phyloP scores from a whole-genome alignment of 1,139 yeast genomes.

The Pichia kudriavzevii region DNA sequence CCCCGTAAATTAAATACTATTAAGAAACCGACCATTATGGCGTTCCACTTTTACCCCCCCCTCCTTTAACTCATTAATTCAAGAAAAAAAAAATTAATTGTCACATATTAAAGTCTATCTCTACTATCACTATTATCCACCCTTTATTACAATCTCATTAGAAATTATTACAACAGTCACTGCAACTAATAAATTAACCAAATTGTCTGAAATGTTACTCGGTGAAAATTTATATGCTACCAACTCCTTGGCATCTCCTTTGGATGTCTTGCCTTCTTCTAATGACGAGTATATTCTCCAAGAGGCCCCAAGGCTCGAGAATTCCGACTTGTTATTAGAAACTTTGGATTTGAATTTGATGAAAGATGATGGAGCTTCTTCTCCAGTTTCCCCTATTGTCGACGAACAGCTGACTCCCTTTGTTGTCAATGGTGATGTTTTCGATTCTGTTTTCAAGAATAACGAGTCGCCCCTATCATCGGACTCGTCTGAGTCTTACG shows the following conservation, averaged over 20 bases:
- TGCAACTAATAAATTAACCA: slow-evolving; percentile 4
- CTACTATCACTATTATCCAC: background rate
- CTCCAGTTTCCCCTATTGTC: slow-evolving; percentile 14
- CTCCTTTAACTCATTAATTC: background rate
- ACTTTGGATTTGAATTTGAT: slow-evolving; percentile 10
- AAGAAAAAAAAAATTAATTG: background rate
- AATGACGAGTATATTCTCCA: slow-evolving; percentile 7
- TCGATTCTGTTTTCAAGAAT: slow-evolving; percentile 58
- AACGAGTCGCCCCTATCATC: no score
- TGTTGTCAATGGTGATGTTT: slow-evolving; percentile 49
- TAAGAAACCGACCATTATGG: slow-evolving; percentile 22
- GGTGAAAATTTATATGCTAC: slow-evolving; percentile 39
- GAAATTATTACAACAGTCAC: background rate
- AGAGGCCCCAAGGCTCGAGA: slow-evolving; percentile 12
- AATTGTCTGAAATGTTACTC: slow-evolving; percentile 27
- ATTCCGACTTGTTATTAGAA: slow-evolving; percentile 7
- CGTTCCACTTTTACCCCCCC: slow-evolving; percentile 11
- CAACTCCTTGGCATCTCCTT: slow-evolving; percentile 25
- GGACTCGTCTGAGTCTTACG: slow-evolving; percentile 1
- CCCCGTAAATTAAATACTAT: slow-evolving; percentile 14
- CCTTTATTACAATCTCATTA: background rate
- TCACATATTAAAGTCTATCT: background rate
- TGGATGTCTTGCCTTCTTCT: slow-evolving; percentile 2
- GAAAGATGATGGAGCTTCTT: slow-evolving; percentile 1
- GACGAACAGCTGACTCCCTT: slow-evolving; percentile 32